A percentile compares a stretch with the other conserved stretches of the same genome.
phyloP scores from a whole-genome alignment of 768 basidiomycete species.

The Polyporus arcularius region DNA sequence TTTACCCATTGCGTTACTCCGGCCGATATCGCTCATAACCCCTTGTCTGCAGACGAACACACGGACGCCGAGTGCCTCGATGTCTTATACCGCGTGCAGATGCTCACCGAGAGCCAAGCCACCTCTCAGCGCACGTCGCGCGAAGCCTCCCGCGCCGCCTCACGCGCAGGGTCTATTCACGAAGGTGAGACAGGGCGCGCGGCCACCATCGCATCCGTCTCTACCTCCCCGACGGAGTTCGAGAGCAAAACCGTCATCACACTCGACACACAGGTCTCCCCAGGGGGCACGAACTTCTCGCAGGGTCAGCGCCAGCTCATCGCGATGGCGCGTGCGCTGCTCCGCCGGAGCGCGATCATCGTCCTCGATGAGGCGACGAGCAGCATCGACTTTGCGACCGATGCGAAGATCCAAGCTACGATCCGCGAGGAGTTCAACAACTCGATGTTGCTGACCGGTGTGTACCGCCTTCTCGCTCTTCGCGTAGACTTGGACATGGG shows the following conservation, averaged over 20 bases:
- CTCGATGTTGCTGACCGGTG: constrained; percentile 73
- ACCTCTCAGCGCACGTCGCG: constrained; percentile 54
- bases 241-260: constrained; percentile 60
- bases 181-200: constrained; percentile 36
- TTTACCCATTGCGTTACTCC: no score
- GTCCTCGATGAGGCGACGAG: constrained; percentile 85
- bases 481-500: constrained; percentile 4
- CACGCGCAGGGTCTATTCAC: constrained; percentile 47
- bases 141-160: constrained; percentile 47
- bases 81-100: constrained; percentile 78
- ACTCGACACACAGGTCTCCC: constrained; percentile 77
- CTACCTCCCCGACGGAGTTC: constrained; percentile 46
- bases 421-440: constrained; percentile 84
- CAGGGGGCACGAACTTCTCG: constrained; percentile 89
- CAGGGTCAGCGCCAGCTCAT: constrained; percentile 90
- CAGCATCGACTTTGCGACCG: constrained; percentile 85
- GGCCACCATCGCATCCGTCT: constrained; percentile 32
- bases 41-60: constrained; percentile 56
- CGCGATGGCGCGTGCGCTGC: constrained; percentile 80
- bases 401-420: constrained; percentile 86
- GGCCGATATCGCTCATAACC: background rate
- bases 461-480: constrained; percentile 26
- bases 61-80: constrained; percentile 79
- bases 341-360: constrained; percentile 71
- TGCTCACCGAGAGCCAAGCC: constrained; percentile 55